Conservation (phyloP, 106 monocot species). For the Apostasia shenzhenica region DNA sequence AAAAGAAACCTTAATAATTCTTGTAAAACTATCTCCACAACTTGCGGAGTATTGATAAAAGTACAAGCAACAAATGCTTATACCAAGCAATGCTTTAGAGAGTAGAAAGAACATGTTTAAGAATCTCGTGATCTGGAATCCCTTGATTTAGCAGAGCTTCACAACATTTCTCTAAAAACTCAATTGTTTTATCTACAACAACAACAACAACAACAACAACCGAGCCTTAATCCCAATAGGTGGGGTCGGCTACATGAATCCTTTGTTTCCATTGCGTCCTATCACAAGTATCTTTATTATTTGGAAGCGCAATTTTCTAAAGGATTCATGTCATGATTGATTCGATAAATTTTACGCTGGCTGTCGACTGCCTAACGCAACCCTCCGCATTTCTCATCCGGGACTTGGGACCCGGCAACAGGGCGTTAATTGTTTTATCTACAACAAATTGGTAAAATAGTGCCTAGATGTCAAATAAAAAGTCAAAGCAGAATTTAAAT, state of each 20-base stretch:
- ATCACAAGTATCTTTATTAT: too few relatives aligned
- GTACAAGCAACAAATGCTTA: conserved; percentile 15
- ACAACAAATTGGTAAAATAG: neutral
- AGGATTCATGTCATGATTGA: too few relatives aligned
- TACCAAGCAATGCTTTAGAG: conserved; percentile 35
- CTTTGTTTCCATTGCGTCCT: too few relatives aligned
- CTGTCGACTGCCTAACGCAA: too few relatives aligned
- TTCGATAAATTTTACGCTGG: too few relatives aligned
- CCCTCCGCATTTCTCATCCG: too few relatives aligned
- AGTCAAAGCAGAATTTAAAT: too few relatives aligned
- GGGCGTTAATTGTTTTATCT: conserved; percentile 51
- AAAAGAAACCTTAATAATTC: conserved; percentile 41
- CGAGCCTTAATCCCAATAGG: too few relatives aligned
- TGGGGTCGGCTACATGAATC: too few relatives aligned
- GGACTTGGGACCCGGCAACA: too few relatives aligned
- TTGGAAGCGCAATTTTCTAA: too few relatives aligned
- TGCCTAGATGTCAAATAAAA: neutral
- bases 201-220: too few relatives aligned
- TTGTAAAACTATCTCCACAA: conserved; percentile 37
- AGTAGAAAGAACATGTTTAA: conserved; percentile 40
- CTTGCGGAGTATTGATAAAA: conserved; percentile 20
- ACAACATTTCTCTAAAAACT: conserved; percentile 41
- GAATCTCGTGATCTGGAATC: conserved; percentile 47
- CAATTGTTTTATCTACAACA: conserved; percentile 37
- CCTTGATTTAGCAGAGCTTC: conserved; percentile 41